Conservation (phyloP, 352 stramenopile species). For the Peronospora belbahrii region DNA sequence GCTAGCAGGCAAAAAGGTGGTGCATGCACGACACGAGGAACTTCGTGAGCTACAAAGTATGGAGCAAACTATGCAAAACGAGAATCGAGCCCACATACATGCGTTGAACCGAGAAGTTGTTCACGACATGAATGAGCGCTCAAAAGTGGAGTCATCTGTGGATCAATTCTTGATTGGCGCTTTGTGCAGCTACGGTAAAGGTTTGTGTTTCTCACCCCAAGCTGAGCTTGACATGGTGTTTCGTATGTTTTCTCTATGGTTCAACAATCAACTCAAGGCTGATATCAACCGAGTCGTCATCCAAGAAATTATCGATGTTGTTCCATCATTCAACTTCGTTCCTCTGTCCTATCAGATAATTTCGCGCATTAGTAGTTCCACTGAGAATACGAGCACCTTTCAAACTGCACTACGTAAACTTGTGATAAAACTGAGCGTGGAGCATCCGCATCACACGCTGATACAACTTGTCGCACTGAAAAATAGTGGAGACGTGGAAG, state of each 20-base stretch:
- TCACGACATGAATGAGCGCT: constrained; percentile 84
- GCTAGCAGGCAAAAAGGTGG: constrained; percentile 74
- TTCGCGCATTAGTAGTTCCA: constrained; percentile 83
- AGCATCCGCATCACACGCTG: constrained; percentile 96
- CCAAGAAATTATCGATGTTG: constrained; percentile 58
- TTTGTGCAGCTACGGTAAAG: constrained; percentile 81
- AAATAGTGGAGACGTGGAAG: constrained; percentile 88
- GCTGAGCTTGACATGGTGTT: constrained; percentile 89
- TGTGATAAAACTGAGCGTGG: constrained; percentile 87
- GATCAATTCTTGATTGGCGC: constrained; percentile 83
- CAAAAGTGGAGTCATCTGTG: constrained; percentile 78
- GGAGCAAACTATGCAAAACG: constrained; percentile 40
- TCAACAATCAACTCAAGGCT: constrained; percentile 77
- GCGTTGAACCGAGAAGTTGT: constrained; percentile 80
- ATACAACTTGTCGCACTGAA: constrained; percentile 93
- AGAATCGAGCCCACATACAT: constrained; percentile 64
- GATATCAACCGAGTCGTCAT: constrained; percentile 82
- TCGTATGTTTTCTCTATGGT: constrained; percentile 91
- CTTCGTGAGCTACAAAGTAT: constrained; percentile 57
- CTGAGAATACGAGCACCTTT: constrained; percentile 39
- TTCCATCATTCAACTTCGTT: constrained; percentile 95
- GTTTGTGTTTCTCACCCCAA: constrained; percentile 41
- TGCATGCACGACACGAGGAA: constrained; percentile 56
- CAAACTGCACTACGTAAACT: constrained; percentile 83
- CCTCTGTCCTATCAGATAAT: constrained; percentile 97